phyloP scores from a whole-genome alignment of 345 rosid genomes.

The Acer negundo region DNA sequence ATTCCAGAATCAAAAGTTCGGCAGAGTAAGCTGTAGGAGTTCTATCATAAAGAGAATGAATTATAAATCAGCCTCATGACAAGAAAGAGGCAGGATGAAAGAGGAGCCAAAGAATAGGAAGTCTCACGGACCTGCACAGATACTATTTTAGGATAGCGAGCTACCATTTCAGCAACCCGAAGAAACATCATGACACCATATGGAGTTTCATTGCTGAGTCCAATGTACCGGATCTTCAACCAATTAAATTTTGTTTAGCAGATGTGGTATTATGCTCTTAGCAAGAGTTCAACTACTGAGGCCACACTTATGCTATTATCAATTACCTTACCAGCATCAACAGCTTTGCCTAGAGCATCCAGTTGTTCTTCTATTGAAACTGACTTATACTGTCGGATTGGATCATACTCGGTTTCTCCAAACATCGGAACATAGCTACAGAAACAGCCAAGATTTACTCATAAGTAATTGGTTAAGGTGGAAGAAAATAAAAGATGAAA shows the following conservation, averaged over 20 bases:
- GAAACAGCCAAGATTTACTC: conserved; percentile 14
- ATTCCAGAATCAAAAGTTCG: conserved; percentile 59
- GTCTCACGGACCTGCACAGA: conserved; percentile 44
- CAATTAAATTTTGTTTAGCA: conserved; percentile 1
- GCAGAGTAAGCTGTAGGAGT: conserved; percentile 56
- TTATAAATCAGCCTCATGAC: conserved; percentile 17
- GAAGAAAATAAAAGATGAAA: not conserved
- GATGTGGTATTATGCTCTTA: not conserved
- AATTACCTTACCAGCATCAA: conserved; percentile 53
- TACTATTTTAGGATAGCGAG: conserved; percentile 42
- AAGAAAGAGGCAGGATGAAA: not conserved
- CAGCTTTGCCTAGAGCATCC: conserved; percentile 54
- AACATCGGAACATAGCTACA: conserved; percentile 62
- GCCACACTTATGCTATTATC: conserved; percentile 11
- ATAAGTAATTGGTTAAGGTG: not conserved
- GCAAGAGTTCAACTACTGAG: not conserved
- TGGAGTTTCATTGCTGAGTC: conserved; percentile 66
- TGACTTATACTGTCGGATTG: conserved; percentile 40
- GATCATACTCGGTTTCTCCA: conserved; percentile 60
- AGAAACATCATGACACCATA: conserved; percentile 64
- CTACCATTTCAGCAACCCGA: conserved; percentile 42
- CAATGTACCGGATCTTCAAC: conserved; percentile 57
- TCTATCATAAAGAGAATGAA: conserved; percentile 33
- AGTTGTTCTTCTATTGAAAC: conserved; percentile 59
- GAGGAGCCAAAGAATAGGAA: not conserved